Conservation (phyloP, 495 filamentous ascomycete genomes). For the Daldinia vernicosa region DNA sequence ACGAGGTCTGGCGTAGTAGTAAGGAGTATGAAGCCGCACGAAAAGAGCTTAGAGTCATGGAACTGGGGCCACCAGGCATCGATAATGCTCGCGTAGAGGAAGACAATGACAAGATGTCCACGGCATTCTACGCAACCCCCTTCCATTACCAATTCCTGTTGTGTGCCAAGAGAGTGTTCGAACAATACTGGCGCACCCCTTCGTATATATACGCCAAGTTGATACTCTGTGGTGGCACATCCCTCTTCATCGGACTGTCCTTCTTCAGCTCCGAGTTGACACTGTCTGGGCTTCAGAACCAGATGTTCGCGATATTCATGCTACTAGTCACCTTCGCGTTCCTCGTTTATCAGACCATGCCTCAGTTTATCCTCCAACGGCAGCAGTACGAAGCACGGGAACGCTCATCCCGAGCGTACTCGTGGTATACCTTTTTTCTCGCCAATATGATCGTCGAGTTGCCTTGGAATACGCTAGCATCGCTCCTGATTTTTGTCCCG, state of each 20-base stretch:
- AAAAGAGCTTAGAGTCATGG: conserved; percentile 70
- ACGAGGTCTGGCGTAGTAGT: conserved; percentile 77
- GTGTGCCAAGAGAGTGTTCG: conserved; percentile 71
- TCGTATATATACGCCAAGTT: conserved; percentile 81
- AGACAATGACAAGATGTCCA: conserved; percentile 47
- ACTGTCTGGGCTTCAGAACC: conserved; percentile 82
- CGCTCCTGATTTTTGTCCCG: conserved; percentile 70
- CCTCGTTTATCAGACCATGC: conserved; percentile 83
- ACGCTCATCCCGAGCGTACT: conserved; percentile 81
- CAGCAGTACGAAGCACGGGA: conserved; percentile 84
- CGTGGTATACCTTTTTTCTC: conserved; percentile 83
- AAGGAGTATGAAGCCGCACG: conserved; percentile 72
- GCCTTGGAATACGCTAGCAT: conserved; percentile 76
- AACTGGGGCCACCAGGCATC: conserved; percentile 51
- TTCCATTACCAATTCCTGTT: conserved; percentile 62
- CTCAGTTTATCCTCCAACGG: conserved; percentile 78
- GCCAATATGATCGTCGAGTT: conserved; percentile 78
- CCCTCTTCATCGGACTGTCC: conserved; percentile 85
- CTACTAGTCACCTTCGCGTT: conserved; percentile 77
- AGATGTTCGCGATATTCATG: conserved; percentile 87
- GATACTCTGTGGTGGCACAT: conserved; percentile 63
- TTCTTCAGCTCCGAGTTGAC: conserved; percentile 76
- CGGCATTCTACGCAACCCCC: conserved; percentile 59
- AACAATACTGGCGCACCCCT: conserved; percentile 90
- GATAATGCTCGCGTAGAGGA: conserved; percentile 38